These are phyloP conservation scores for Trematosphaeria pertusa DNA, from an alignment of 2,329 filamentous ascomycete genomes.

Conservation along the genomic window DNA sequence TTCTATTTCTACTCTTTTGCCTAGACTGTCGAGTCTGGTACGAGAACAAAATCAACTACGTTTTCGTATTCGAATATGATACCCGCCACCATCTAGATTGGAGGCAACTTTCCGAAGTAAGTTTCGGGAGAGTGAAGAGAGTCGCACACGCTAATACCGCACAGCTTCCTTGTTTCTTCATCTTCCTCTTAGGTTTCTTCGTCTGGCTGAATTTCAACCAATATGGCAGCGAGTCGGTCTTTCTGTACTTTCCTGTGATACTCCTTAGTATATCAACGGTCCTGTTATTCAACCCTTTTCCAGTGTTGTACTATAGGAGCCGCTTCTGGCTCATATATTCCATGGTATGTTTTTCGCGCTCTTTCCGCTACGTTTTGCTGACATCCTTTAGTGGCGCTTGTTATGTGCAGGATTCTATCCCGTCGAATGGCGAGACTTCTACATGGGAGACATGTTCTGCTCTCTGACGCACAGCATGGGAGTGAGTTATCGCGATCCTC, in stretches of 20 bases:
- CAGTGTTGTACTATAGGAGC: constrained; percentile 75
- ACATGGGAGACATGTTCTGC: constrained; percentile 96
- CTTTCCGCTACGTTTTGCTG: no score
- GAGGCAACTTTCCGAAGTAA: constrained; percentile 79
- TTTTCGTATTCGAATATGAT: constrained; percentile 97
- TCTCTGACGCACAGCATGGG: constrained; percentile 90
- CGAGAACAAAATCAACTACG: constrained; percentile 87
- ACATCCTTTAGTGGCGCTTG: constrained; percentile 73
- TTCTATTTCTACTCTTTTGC: constrained; percentile 84
- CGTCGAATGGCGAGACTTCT: constrained; percentile 97
- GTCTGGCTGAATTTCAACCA: constrained; percentile 89
- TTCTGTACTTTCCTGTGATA: constrained; percentile 84
- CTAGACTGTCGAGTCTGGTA: constrained; percentile 85
- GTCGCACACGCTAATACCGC: constrained; percentile 14
- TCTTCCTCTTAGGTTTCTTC: constrained; percentile 76
- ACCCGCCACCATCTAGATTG: constrained; percentile 85
- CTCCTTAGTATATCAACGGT: constrained; percentile 72
- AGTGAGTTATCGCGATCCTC: constrained; percentile 60
- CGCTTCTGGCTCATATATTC: constrained; percentile 88
- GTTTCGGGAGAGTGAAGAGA: constrained; percentile 8
- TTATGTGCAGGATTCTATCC: constrained; percentile 86
- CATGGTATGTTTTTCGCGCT: constrained; percentile 65
- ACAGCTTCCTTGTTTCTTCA: constrained; percentile 81
- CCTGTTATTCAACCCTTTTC: constrained; percentile 78
- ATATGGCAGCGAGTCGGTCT: constrained; percentile 71